These are phyloP conservation scores for Discostella stelligera DNA, from an alignment of 352 stramenopile genomes.

Conservation along the genomic window DNA sequence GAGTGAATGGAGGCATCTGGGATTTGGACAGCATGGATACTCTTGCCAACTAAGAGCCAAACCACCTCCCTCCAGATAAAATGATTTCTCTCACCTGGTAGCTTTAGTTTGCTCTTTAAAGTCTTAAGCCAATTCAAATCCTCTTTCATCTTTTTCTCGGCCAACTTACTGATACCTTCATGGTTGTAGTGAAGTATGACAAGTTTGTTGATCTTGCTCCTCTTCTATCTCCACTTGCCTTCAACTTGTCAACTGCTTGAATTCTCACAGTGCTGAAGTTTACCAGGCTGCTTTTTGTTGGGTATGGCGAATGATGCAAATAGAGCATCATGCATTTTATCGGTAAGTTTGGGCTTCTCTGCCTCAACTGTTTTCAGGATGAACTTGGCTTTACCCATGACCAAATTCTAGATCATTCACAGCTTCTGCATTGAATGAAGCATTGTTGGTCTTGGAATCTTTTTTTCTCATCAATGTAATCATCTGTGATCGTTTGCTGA, in stretches of 20 bases:
- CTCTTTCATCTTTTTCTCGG: neutral
- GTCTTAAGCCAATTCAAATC: slow-evolving; percentile 1
- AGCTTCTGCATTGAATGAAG: neutral
- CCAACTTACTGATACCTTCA: slow-evolving; percentile 1
- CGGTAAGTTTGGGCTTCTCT: slow-evolving; percentile 7
- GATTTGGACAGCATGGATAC: slow-evolving; percentile 10
- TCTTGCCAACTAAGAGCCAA: neutral
- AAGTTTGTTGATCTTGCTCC: neutral
- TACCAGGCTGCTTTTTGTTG: neutral
- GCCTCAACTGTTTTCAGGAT: slow-evolving; percentile 3
- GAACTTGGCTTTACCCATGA: neutral
- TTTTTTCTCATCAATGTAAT: slow-evolving; percentile 19
- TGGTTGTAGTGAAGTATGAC: slow-evolving; percentile 1
- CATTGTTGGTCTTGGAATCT: slow-evolving; percentile 6
- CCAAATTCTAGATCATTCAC: neutral
- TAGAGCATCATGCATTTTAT: slow-evolving; percentile 1
- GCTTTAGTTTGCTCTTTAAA: slow-evolving; percentile 13
- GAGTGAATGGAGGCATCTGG: slow-evolving; percentile 5
- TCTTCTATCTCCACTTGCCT: neutral
- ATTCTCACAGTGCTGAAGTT: slow-evolving; percentile 21
- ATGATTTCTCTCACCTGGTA: neutral
- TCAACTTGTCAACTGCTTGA: slow-evolving; percentile 7
- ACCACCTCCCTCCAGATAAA: slow-evolving; percentile 7
- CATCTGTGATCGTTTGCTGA: slow-evolving; percentile 1
- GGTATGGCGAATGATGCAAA: neutral